Base-by-base conservation (phyloP, 75 land plant genomes). In the Picea glauca region DNA sequence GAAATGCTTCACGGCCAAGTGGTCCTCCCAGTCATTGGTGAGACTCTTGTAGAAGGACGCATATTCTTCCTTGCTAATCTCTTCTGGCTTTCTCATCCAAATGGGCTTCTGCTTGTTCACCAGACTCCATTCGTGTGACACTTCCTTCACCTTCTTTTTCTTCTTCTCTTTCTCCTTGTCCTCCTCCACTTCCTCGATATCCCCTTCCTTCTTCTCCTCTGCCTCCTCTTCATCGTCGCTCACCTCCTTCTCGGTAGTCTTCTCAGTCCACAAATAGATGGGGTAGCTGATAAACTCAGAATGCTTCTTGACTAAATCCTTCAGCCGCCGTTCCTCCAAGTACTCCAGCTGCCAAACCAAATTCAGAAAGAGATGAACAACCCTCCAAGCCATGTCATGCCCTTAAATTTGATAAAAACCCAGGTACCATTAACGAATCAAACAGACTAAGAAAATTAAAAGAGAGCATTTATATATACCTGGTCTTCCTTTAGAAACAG, bases 81-180 rank as follows among this genome's bases (percentile, higher is more conserved):
- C 92, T 58, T 89, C 96, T 0, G 94, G 92, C 72, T 89, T 92
- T 57, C 94, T 84, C 96, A 92, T 85, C 96, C 96, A 93, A 63
- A 93, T 90, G 12, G 94, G 92, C 81, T 92, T 92, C 77, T 92
- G 94, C 85, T 93, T 93, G 88, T 93, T 93, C 58, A 92, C 82
- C 60, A 85, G 64, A 7, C 65, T 31, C 95, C 95, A 93, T 61
- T 91, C 94, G 58, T 91, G 94, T 1, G 93, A 83, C 2, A 91
- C 94, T 68, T 93, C 94, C 86, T 92, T 86, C 2, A 88, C 88
- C 79, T 84, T 88, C 87, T 85, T 89, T 82, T 90, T 87, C 79
- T 84, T 84, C 83, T 88, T 88, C 7, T 0, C 23, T 12, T 86
- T 88, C 62, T 86, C 81, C 0, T 80, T 81, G 72, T 87, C 81